Evolutionary conservation across 352 stramenopile genomes (phyloP), one percentile per base, ranked within the genome.

Genomic region (Globisporangium takayamanum): DNA sequence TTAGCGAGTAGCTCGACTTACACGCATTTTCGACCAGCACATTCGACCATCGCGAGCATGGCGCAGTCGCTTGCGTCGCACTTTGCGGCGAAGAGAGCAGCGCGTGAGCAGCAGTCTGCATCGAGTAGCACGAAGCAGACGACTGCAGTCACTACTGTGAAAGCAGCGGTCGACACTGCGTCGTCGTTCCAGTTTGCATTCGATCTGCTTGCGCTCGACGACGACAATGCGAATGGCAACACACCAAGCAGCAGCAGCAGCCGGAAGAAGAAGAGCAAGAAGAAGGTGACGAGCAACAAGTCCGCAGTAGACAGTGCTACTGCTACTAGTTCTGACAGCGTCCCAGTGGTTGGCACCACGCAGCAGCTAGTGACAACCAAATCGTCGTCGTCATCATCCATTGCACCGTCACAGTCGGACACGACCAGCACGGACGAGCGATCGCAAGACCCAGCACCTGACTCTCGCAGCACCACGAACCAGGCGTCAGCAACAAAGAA

Each of bases 201-300:
- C 36, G 15, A 58, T 39, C 14, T 67, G 49, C 42, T 46, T 8
- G 14, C 41, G 6, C n/a, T 49, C 20, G 6, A 25, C 44, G 44
- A 49, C 44, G n/a, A 10, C n/a, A 49, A 49, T 49, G 20, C 44
- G 8, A 8, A 39, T 39, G 33, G 33, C 33, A 39, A 39, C 18
- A 49, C 44, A 20, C 11, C 49, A 20, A 63, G 30, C 37, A n/a
- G 11, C 16, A 63, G 30, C 37, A n/a, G 11, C 16, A 45, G 16
- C 10, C 39, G 36, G 14, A 64, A 55, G 51, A 63, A 62, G 50
- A 66, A 67, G 48, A 68, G 62, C 36, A 63, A 56, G 18, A 57
- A 60, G 20, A 48, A 57, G 47, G 30, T 51, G 7, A 47, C n/a
- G 52, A 54, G 52, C n/a, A 54, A 11, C 5, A 37, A 28, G 5